phyloP scores from a whole-genome alignment of 2,329 filamentous ascomycete species.

The Dichotomopilus funicola region DNA sequence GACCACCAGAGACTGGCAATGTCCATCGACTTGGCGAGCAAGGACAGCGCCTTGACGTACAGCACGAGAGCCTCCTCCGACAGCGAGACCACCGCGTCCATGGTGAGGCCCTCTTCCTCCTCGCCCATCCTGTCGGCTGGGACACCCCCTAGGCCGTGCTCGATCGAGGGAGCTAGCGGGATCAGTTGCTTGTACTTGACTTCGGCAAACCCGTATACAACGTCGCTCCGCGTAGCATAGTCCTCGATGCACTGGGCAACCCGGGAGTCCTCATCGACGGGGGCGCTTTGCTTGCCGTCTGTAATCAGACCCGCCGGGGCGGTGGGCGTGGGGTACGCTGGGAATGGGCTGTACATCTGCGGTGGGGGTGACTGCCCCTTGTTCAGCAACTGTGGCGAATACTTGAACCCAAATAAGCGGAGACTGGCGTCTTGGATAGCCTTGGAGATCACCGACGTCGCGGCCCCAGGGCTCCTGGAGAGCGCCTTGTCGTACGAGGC shows the following conservation, averaged over 20 bases:
- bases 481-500: conserved; percentile 72
- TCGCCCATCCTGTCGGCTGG: conserved; percentile 48
- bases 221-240: conserved; percentile 85
- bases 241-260: conserved; percentile 83
- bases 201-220: conserved; percentile 95
- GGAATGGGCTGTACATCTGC: conserved; percentile 72
- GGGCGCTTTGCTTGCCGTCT: conserved; percentile 53
- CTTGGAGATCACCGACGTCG: conserved; percentile 88
- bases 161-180: conserved; percentile 72
- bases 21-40: conserved; percentile 92
- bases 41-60: conserved; percentile 87
- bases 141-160: conserved; percentile 62
- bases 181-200: conserved; percentile 98
- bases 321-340: conserved; percentile 69
- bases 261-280: conserved; percentile 70
- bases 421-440: conserved; percentile 88
- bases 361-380: conserved; percentile 64
- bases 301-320: conserved; percentile 57
- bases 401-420: conserved; percentile 64
- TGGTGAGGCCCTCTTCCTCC: conserved; percentile 72
- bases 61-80: conserved; percentile 93
- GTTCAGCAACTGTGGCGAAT: conserved; percentile 53
- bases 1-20: conserved; percentile 90
- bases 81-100: conserved; percentile 77
- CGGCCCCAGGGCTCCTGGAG: conserved; percentile 63